Evolutionary conservation across 176 grass and related monocot genomes (phyloP).

Genomic region (Juncus inflexus): DNA sequence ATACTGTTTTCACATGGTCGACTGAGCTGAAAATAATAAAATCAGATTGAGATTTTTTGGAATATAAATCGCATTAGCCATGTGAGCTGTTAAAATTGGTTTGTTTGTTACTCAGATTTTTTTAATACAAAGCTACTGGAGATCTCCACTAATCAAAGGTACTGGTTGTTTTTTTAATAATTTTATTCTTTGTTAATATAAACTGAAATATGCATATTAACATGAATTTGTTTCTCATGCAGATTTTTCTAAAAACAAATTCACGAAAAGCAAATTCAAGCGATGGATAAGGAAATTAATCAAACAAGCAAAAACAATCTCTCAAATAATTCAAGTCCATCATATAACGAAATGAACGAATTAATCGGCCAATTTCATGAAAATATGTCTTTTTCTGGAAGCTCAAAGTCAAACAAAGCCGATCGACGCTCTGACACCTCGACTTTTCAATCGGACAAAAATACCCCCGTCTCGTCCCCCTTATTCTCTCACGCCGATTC

Average conservation of each 20-base stretch:
- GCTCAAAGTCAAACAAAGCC: slow-evolving; percentile 20
- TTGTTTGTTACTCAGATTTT: neutral
- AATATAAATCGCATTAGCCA: slow-evolving; percentile 37
- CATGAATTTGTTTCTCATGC: too few relatives aligned
- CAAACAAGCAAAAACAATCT: too few relatives aligned
- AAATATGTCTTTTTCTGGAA: neutral
- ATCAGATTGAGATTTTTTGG: slow-evolving; percentile 21
- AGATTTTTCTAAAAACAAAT: too few relatives aligned
- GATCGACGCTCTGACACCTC: slow-evolving; percentile 15
- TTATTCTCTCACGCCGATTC: slow-evolving; percentile 9
- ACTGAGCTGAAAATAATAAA: slow-evolving; percentile 26
- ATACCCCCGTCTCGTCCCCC: neutral
- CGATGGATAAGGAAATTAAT: too few relatives aligned
- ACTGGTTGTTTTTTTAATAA: too few relatives aligned
- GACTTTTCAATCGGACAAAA: neutral
- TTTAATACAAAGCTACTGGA: slow-evolving; percentile 3
- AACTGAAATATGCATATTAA: too few relatives aligned
- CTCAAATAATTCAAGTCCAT: neutral
- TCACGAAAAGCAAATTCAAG: neutral
- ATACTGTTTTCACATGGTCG: slow-evolving; percentile 34
- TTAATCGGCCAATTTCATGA: neutral
- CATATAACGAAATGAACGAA: neutral
- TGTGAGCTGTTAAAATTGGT: slow-evolving; percentile 35
- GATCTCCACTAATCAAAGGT: slow-evolving; percentile 12
- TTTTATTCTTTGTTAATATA: too few relatives aligned